Percentiles rank a stretch among this genome's conserved stretches.
Conservation (phyloP, 2,329 filamentous ascomycete species). For the Leptographium flavum region DNA sequence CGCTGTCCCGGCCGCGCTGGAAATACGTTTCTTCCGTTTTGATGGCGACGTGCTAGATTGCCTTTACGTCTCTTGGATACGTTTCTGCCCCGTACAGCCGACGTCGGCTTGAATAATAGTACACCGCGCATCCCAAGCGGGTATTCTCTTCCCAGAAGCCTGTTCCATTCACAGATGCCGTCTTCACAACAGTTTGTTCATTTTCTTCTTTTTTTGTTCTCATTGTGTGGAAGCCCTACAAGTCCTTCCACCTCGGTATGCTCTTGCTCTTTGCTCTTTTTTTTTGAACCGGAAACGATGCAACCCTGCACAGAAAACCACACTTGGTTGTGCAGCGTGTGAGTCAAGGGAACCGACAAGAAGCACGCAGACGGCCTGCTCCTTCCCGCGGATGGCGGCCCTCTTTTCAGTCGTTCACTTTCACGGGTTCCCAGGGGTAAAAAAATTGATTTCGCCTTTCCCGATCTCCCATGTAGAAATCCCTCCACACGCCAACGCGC, state of each 20-base stretch:
- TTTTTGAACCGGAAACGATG: background rate
- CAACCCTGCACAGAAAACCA: background rate
- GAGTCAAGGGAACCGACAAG: background rate
- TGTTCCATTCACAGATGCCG: too few relatives aligned
- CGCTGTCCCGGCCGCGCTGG: too few relatives aligned
- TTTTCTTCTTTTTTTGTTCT: conserved; percentile 1
- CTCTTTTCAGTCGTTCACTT: background rate
- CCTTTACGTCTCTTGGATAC: too few relatives aligned
- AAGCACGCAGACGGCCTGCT: background rate
- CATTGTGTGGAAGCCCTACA: too few relatives aligned
- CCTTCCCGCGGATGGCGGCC: conserved; percentile 6
- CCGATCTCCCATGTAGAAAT: background rate
- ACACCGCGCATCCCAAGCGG: too few relatives aligned
- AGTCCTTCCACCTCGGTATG: conserved; percentile 1
- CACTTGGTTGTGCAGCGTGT: background rate
- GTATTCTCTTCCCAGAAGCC: too few relatives aligned
- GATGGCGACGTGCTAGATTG: too few relatives aligned
- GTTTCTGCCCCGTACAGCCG: too few relatives aligned
- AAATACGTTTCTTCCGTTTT: too few relatives aligned
- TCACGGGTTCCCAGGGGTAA: background rate
- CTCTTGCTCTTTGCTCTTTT: background rate
- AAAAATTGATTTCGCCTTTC: conserved; percentile 1
- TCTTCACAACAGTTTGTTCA: background rate
- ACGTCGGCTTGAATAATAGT: too few relatives aligned
- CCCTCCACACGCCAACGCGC: conserved; percentile 5